These are phyloP conservation scores for Mytilinidion resinicola DNA, from an alignment of 495 filamentous ascomycete species.

Conservation along the genomic window DNA sequence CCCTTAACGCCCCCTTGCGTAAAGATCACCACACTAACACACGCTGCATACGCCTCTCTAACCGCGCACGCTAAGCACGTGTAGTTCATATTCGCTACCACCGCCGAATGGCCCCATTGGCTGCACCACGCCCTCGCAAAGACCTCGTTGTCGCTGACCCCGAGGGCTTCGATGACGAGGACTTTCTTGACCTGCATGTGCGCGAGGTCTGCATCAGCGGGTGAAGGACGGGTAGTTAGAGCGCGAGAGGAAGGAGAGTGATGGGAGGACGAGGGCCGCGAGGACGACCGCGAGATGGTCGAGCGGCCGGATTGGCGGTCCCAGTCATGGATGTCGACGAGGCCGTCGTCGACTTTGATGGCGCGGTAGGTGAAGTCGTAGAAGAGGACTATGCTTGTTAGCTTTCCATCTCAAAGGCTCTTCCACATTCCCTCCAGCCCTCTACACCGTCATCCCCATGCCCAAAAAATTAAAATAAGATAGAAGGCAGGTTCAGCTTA, in stretches of 20 bases:
- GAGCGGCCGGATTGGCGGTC: conserved; percentile 32
- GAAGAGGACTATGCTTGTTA: conserved; percentile 44
- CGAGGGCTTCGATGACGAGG: conserved; percentile 63
- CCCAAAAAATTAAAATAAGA: too few relatives aligned
- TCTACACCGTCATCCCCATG: too few relatives aligned
- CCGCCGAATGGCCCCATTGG: conserved; percentile 59
- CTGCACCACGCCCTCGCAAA: conserved; percentile 67
- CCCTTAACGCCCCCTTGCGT: conserved; percentile 42
- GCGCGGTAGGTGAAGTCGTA: conserved; percentile 55
- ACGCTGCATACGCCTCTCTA: conserved; percentile 63
- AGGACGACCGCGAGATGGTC: conserved; percentile 8
- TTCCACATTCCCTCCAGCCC: too few relatives aligned
- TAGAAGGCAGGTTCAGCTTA: conserved; percentile 8
- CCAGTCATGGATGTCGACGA: conserved; percentile 59
- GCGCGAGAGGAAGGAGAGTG: conserved; percentile 13
- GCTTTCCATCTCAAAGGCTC: neutral
- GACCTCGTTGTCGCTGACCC: conserved; percentile 65
- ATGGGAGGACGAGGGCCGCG: conserved; percentile 6
- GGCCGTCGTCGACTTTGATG: conserved; percentile 48
- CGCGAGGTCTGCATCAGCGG: neutral
- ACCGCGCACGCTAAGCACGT: conserved; percentile 71
- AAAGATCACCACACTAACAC: conserved; percentile 63
- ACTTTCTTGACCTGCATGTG: conserved; percentile 49
- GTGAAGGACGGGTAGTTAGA: conserved; percentile 12
- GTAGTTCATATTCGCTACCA: conserved; percentile 57